Evolutionary conservation across 305 asterid species (phyloP).

Genomic region (Fraxinus xanthoxyloides): DNA sequence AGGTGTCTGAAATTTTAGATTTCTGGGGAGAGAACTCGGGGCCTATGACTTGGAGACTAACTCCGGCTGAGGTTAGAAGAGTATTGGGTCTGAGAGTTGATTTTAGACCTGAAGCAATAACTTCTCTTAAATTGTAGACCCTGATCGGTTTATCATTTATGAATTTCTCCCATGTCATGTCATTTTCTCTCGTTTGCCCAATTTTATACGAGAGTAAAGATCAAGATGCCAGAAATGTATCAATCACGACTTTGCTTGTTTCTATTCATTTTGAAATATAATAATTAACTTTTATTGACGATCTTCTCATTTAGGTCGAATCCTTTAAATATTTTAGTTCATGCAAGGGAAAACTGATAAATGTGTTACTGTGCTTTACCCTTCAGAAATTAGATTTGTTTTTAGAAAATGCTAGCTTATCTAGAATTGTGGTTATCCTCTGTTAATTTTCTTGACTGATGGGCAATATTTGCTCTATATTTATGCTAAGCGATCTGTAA

Average conservation of each 20-base stretch:
- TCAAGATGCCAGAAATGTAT: not conserved
- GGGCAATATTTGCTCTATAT: not conserved
- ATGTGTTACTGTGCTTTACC: not conserved
- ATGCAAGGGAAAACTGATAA: not conserved
- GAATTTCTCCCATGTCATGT: not conserved
- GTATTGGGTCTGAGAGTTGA: constrained; percentile 82
- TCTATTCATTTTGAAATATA: constrained; percentile 1
- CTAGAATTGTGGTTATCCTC: not conserved
- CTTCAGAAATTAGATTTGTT: not conserved
- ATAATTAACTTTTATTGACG: not conserved
- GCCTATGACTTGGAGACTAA: constrained; percentile 93
- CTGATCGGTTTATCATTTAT: not conserved
- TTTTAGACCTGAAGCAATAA: constrained; percentile 83
- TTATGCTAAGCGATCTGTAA: not conserved
- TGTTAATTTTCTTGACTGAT: not conserved
- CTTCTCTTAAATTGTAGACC: constrained; percentile 71
- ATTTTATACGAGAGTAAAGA: not conserved
- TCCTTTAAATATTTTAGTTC: not conserved
- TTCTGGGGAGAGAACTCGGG: constrained; percentile 98
- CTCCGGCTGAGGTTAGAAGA: constrained; percentile 93
- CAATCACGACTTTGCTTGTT: constrained; percentile 7
- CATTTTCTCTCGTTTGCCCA: constrained; percentile 10
- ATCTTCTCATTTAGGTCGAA: not conserved
- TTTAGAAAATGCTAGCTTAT: not conserved
- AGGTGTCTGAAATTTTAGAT: constrained; percentile 89